Percentiles rank a stretch among this genome's conserved stretches.
Conservation (phyloP, 805 yeast species). For the Jamesozyma piceae region DNA sequence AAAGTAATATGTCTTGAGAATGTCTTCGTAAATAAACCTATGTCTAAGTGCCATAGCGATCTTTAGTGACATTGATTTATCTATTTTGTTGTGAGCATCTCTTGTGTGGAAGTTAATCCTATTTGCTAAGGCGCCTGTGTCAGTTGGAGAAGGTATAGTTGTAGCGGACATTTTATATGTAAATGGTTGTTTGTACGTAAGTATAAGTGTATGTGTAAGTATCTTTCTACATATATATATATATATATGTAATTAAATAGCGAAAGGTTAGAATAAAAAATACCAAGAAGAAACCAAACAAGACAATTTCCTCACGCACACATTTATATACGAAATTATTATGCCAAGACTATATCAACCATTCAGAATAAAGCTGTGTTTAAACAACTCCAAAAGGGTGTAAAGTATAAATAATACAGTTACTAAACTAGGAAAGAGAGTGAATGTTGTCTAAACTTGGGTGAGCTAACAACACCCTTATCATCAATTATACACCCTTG, state of each 20-base stretch:
- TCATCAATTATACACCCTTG: too few relatives aligned
- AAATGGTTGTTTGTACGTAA: not conserved
- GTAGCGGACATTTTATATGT: not conserved
- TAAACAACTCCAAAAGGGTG: too few relatives aligned
- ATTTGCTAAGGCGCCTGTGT: conserved; percentile 75
- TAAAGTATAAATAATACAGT: too few relatives aligned
- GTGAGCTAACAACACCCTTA: too few relatives aligned
- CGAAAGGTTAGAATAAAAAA: too few relatives aligned
- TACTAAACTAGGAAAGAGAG: too few relatives aligned
- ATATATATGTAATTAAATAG: too few relatives aligned
- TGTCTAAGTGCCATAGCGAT: conserved; percentile 70
- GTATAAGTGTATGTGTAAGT: not conserved
- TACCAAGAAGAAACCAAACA: not conserved
- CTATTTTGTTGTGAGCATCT: conserved; percentile 55
- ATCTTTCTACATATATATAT: not conserved
- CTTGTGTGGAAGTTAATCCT: conserved; percentile 67
- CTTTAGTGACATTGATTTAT: conserved; percentile 58
- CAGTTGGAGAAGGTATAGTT: conserved; percentile 62
- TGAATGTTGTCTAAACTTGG: too few relatives aligned
- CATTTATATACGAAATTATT: too few relatives aligned
- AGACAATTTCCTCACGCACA: too few relatives aligned
- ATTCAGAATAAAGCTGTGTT: too few relatives aligned
- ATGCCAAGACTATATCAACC: too few relatives aligned
- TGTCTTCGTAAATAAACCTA: conserved; percentile 69
- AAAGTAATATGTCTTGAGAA: conserved; percentile 64